These are phyloP conservation scores for Luffa acutangula DNA, from an alignment of 306 rosid genomes.

Conservation along the genomic window DNA sequence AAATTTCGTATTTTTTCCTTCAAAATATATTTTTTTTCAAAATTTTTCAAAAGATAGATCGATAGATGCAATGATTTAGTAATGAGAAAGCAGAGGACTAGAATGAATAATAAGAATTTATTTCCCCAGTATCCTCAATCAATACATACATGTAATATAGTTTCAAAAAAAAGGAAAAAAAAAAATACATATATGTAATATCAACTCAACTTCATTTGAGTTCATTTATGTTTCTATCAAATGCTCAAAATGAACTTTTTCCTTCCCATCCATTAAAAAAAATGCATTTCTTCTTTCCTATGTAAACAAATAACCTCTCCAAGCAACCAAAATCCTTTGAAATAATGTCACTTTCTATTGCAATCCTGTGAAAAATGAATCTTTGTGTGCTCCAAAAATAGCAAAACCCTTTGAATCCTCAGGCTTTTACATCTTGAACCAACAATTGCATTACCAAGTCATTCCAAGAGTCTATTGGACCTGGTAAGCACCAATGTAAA, in stretches of 20 bases:
- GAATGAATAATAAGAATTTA: not conserved
- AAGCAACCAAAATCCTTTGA: not conserved
- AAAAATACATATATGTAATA: not conserved
- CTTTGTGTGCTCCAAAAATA: not conserved
- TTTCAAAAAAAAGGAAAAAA: no score
- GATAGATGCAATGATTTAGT: not conserved
- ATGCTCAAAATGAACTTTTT: not conserved
- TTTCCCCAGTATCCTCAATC: not conserved
- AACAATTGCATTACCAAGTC: slow-evolving; percentile 57
- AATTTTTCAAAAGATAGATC: not conserved
- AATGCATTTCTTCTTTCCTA: not conserved
- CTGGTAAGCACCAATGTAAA: slow-evolving; percentile 72
- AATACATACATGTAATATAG: not conserved
- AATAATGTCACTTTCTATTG: not conserved
- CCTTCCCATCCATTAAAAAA: not conserved
- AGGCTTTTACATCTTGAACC: slow-evolving; percentile 20
- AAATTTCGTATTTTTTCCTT: no score
- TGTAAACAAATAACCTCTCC: not conserved
- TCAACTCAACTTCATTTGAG: not conserved
- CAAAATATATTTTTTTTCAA: no score
- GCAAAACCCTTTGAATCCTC: not conserved
- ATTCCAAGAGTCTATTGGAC: slow-evolving; percentile 91
- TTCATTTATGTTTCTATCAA: not conserved
- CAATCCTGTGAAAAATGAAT: not conserved
- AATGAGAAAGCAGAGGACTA: not conserved